Conservation (phyloP, 2,329 filamentous ascomycete species). For the Sordariomycetes sp. region DNA sequence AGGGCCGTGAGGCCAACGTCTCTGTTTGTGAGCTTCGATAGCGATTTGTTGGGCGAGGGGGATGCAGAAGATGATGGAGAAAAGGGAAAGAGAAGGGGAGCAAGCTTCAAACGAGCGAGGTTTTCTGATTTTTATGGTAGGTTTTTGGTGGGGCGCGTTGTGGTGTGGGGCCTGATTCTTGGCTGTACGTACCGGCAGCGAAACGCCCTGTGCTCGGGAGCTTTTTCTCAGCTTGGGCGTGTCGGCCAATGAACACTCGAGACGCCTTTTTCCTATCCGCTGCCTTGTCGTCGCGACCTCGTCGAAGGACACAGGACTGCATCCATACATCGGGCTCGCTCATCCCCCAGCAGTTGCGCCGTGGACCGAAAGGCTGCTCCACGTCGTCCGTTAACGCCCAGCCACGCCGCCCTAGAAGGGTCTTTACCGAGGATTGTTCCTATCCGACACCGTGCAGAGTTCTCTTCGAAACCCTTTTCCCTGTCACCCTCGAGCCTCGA, state of each 20-base stretch:
- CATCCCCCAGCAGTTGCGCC: background rate
- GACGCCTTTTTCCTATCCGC: background rate
- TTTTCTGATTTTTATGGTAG: constrained; percentile 2
- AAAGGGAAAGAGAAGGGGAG: constrained; percentile 12
- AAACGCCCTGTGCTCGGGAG: background rate
- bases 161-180: background rate
- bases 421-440: background rate
- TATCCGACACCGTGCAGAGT: background rate
- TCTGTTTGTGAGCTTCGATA: constrained; percentile 97
- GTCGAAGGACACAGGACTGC: background rate
- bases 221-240: background rate
- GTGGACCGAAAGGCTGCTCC: background rate
- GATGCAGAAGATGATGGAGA: constrained; percentile 33
- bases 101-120: constrained; percentile 6
- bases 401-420: background rate
- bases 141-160: background rate
- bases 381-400: background rate
- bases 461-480: background rate
- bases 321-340: background rate
- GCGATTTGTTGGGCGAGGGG: constrained; percentile 99
- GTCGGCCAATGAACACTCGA: background rate
- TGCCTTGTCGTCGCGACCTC: background rate
- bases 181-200: background rate
- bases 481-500: background rate
- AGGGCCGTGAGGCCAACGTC: constrained; percentile 17